A percentile compares a stretch with the other conserved stretches of the same genome.
Evolutionary conservation across 2,329 filamentous ascomycete genomes (phyloP).

Genomic region (Calonectria pseudoreteaudii): DNA sequence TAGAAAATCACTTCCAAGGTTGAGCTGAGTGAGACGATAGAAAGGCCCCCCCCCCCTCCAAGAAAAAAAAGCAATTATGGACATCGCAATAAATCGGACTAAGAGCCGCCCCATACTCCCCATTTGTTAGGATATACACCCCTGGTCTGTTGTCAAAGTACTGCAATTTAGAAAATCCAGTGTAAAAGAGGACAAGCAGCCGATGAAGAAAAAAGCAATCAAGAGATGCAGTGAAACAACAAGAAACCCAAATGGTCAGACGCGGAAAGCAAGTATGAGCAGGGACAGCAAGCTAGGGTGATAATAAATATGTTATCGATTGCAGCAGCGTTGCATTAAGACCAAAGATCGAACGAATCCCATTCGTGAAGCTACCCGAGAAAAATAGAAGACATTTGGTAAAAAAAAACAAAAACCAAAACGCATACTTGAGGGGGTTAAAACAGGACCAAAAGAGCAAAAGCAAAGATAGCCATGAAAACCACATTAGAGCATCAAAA

Average conservation of each 20-base stretch:
- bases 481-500: conserved; percentile 15
- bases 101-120: conserved; percentile 30
- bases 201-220: conserved; percentile 17
- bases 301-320: conserved; percentile 4
- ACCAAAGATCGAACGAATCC: not conserved
- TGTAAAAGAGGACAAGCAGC: not conserved
- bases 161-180: conserved; percentile 19
- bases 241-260: conserved; percentile 15
- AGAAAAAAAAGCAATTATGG: conserved; percentile 24
- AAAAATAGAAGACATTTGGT: not conserved
- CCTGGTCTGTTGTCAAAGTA: conserved; percentile 20
- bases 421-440: conserved; percentile 4
- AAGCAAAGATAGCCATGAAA: conserved; percentile 10
- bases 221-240: not conserved
- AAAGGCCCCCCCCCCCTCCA: not conserved
- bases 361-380: not conserved
- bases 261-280: not conserved
- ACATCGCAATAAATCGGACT: conserved; percentile 32
- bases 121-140: conserved; percentile 24
- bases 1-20: not conserved
- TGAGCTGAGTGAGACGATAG: conserved; percentile 4
- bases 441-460: not conserved
- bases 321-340: not conserved
- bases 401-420: not conserved
- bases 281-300: not conserved